A percentile compares a stretch with the other conserved stretches of the same genome.
phyloP scores from a whole-genome alignment of 2,329 filamentous ascomycete genomes.

The Taxawa tesnikishii region DNA sequence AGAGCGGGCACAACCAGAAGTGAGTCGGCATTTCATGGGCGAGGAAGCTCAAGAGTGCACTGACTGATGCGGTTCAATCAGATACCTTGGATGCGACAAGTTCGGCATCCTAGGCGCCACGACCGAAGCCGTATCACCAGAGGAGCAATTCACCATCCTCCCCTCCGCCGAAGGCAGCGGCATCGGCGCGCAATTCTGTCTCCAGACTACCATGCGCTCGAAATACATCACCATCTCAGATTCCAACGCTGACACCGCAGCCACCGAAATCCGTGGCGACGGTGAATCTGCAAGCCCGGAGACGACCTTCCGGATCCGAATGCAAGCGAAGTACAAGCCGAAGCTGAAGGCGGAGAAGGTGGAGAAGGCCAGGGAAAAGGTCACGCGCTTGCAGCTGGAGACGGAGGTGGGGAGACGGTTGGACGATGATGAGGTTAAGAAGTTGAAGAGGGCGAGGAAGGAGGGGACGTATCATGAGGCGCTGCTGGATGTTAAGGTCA shows the following conservation, averaged over 20 bases:
- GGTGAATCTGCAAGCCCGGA: conserved; percentile 53
- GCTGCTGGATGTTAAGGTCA: conserved; percentile 75
- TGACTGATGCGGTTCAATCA: conserved; percentile 20
- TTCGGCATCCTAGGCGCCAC: conserved; percentile 66
- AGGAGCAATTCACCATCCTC: conserved; percentile 69
- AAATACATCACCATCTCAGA: conserved; percentile 56
- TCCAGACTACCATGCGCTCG: conserved; percentile 57
- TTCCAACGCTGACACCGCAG: conserved; percentile 27
- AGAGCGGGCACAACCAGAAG: conserved; percentile 81
- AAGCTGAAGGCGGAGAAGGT: conserved; percentile 66
- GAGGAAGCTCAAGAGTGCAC: no score
- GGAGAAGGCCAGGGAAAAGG: conserved; percentile 72
- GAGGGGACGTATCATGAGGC: conserved; percentile 87
- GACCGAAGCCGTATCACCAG: conserved; percentile 67
- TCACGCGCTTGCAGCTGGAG: conserved; percentile 75
- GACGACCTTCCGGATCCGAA: conserved; percentile 68
- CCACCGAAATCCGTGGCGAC: conserved; percentile 73
- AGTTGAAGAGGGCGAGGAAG: conserved; percentile 66
- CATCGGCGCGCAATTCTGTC: conserved; percentile 65
- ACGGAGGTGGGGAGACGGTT: conserved; percentile 62
- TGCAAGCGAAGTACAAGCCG: conserved; percentile 94
- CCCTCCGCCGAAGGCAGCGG: conserved; percentile 34
- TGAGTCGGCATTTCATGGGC: no score
- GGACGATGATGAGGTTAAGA: conserved; percentile 75
- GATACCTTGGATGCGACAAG: conserved; percentile 78